These are phyloP conservation scores for Histomonas meleagridis DNA, from an alignment of 208 protist genomes.

Conservation along the genomic window DNA sequence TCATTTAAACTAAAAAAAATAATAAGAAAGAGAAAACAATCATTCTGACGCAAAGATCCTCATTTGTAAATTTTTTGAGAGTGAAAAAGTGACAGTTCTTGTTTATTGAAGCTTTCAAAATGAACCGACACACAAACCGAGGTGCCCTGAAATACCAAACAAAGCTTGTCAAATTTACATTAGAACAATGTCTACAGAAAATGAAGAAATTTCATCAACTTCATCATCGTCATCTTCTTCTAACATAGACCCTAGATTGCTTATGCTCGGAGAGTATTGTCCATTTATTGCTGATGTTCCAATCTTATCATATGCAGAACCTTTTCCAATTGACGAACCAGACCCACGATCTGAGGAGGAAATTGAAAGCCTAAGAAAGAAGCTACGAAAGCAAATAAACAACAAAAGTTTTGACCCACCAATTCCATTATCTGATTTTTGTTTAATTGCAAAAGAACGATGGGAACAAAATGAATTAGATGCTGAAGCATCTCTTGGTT, in stretches of 20 bases:
- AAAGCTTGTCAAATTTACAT: too few relatives aligned
- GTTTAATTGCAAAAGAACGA: neutral
- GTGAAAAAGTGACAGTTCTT: too few relatives aligned
- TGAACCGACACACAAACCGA: too few relatives aligned
- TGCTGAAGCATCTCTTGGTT: neutral
- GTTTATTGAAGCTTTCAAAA: too few relatives aligned
- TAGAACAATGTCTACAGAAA: too few relatives aligned
- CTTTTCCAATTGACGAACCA: neutral
- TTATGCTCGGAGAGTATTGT: neutral
- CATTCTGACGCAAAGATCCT: too few relatives aligned
- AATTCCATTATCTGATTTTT: neutral
- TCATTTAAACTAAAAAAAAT: too few relatives aligned
- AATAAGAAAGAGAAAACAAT: too few relatives aligned
- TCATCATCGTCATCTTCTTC: too few relatives aligned
- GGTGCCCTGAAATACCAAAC: too few relatives aligned
- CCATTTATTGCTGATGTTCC: conserved; percentile 26
- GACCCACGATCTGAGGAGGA: neutral
- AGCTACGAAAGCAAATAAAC: neutral
- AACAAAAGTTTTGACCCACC: conserved; percentile 10
- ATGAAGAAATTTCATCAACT: too few relatives aligned
- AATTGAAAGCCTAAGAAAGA: neutral
- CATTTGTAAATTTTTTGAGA: too few relatives aligned
- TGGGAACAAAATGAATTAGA: neutral
- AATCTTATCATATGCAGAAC: conserved; percentile 7
- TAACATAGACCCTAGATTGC: neutral